These are phyloP conservation scores for Cladophialophora psammophila DNA, from an alignment of 2,329 filamentous ascomycete genomes.

Conservation along the genomic window DNA sequence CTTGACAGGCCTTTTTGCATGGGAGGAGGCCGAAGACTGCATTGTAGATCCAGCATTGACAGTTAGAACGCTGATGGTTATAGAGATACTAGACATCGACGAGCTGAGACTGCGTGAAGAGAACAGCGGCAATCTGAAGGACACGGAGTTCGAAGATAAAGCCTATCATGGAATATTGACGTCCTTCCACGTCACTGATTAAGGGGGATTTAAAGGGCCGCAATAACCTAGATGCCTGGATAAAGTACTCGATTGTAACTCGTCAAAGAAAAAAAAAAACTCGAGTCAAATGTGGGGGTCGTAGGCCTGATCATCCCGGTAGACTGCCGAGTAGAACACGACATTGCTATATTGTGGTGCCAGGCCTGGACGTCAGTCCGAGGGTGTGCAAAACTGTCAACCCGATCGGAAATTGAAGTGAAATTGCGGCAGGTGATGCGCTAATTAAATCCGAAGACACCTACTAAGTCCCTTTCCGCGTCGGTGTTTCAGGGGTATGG, in stretches of 20 bases:
- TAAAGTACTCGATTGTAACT: background rate
- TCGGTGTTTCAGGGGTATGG: too few species aligned
- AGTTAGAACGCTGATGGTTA: background rate
- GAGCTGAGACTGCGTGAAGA: background rate
- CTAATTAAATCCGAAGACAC: background rate
- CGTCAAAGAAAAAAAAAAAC: background rate
- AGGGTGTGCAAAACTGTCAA: too few species aligned
- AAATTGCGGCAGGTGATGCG: slow-evolving; percentile 1
- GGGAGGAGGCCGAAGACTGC: slow-evolving; percentile 1
- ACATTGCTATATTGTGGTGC: too few species aligned
- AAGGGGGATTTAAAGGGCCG: background rate
- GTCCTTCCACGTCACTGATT: background rate
- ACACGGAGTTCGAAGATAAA: background rate
- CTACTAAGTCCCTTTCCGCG: background rate
- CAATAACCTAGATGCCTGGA: too few species aligned
- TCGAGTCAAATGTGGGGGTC: background rate
- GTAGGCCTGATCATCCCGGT: too few species aligned
- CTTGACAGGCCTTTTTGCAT: background rate
- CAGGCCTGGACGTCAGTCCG: too few species aligned
- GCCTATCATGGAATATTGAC: background rate
- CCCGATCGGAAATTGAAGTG: slow-evolving; percentile 4
- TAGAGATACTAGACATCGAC: background rate
- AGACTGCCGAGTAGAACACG: too few species aligned
- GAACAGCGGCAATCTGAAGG: background rate
- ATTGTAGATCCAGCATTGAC: background rate